Conservation (phyloP, 1,139 yeast genomes). For the Kodamaea fungicola region DNA sequence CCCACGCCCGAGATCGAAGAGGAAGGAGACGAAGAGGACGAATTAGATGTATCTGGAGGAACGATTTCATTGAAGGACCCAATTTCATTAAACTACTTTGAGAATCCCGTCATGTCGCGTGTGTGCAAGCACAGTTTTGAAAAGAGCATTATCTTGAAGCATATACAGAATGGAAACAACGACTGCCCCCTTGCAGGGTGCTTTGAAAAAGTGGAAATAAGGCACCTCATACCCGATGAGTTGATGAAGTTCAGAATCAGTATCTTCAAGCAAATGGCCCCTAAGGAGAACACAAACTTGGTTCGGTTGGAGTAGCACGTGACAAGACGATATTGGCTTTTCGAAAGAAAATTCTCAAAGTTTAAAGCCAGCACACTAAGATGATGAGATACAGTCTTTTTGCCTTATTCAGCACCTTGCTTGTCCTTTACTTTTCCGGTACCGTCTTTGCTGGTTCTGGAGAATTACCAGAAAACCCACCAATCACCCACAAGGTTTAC, state of each 20-base stretch:
- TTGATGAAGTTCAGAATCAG: conserved; percentile 50
- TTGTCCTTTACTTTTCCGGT: conserved; percentile 21
- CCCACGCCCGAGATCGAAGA: conserved; percentile 30
- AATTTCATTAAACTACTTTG: conserved; percentile 49
- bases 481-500: conserved; percentile 71
- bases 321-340: background rate
- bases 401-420: conserved; percentile 17
- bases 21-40: conserved; percentile 47
- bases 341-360: conserved; percentile 1
- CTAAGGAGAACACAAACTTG: conserved; percentile 7
- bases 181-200: conserved; percentile 53
- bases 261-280: conserved; percentile 14
- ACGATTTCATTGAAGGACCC: conserved; percentile 64
- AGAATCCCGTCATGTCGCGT: conserved; percentile 50
- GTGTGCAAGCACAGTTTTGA: conserved; percentile 65
- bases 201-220: conserved; percentile 20
- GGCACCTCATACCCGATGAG: conserved; percentile 39
- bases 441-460: conserved; percentile 16
- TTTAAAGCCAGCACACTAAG: conserved; percentile 1
- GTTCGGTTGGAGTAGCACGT: conserved; percentile 10
- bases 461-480: conserved; percentile 47
- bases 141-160: conserved; percentile 34
- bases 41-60: conserved; percentile 64
- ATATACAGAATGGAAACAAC: conserved; percentile 17
- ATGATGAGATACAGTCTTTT: conserved; percentile 31